phyloP scores from a whole-genome alignment of 495 filamentous ascomycete species.

The Neurospora tetrasperma region DNA sequence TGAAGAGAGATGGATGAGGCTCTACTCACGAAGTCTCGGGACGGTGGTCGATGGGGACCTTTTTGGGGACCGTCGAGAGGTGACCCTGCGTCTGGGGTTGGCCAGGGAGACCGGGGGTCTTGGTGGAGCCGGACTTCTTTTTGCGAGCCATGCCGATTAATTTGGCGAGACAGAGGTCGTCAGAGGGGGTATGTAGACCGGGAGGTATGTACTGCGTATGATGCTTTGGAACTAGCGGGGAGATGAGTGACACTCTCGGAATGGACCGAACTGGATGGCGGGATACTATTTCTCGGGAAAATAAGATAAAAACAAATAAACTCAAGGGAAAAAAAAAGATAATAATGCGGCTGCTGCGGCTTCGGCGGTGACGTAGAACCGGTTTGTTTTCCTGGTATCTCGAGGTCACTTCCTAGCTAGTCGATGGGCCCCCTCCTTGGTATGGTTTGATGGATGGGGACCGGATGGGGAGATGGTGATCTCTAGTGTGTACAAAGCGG shows the following conservation, averaged over 20 bases:
- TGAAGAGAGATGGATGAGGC: neutral
- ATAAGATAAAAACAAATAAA: neutral
- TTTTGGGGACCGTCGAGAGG: neutral
- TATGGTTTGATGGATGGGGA: neutral
- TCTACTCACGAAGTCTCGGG: slow-evolving; percentile 23
- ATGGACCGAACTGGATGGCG: neutral
- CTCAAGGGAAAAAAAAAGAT: neutral
- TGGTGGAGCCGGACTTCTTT: neutral
- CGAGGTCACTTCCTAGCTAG: neutral
- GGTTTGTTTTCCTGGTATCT: neutral
- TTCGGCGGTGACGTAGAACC: neutral
- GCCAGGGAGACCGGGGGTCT: neutral
- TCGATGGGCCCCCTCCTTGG: neutral
- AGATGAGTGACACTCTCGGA: neutral
- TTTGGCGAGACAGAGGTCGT: neutral
- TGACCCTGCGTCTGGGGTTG: neutral
- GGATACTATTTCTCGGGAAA: neutral
- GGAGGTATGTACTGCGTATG: neutral
- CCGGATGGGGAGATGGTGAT: neutral
- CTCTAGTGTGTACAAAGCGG: neutral
- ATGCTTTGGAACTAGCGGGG: neutral
- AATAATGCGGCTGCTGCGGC: neutral
- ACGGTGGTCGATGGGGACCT: slow-evolving; percentile 12
- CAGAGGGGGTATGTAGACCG: neutral
- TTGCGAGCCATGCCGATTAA: neutral